Base-by-base conservation (phyloP, 768 basidiomycete genomes). In the Kwoniella dejecticola region DNA sequence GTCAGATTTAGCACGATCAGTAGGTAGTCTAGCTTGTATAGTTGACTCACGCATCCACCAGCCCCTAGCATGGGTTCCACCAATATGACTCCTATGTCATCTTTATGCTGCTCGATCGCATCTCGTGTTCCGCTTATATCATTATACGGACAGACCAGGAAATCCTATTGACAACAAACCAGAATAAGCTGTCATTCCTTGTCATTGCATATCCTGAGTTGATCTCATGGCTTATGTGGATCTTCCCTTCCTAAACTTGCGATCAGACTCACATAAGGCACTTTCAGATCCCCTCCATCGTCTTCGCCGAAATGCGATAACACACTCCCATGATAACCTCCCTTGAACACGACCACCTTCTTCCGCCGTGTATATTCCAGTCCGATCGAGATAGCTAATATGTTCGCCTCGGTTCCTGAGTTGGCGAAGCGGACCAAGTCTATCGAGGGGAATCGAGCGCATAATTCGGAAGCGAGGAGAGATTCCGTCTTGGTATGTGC, bases 31-130 rank as follows among this genome's bases (percentile, higher is more conserved):
- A n/a, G 19, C 10, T n/a, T n/a, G n/a, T n/a, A n/a, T 19, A 24
- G 6, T 12, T 4, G 17, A 53, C 58, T 53, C 26, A 60, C 58
- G 40, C 58, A 60, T 44, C 58, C 58, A 11, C 58, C 58, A 3
- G 58, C 58, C 23, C 58, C 66, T 49, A 53, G 41, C 66, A 68
- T 68, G 21, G 66, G 66, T 31, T 68, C 66, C 15, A 64, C 66
- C 19, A 68, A 44, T 4, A 64, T 64, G 26, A 41, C 49, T 8
- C 58, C 58, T 44, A 60, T 46, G 6, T 60, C 58, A 4, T 30
- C 42, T 3, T 26, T 33, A 48, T 40, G 47, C 41, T 12, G 27
- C 29, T 24, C 40, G 13, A 42, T 54, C 15, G 10, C 13, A 15
- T 2, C 5, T 13, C 27, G 6, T 0, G 30, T 42, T 23, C 29